A percentile compares a stretch with the other conserved stretches of the same genome.
phyloP scores from a whole-genome alignment of 2,329 filamentous ascomycete species.

The Microdochium trichocladiopsis region DNA sequence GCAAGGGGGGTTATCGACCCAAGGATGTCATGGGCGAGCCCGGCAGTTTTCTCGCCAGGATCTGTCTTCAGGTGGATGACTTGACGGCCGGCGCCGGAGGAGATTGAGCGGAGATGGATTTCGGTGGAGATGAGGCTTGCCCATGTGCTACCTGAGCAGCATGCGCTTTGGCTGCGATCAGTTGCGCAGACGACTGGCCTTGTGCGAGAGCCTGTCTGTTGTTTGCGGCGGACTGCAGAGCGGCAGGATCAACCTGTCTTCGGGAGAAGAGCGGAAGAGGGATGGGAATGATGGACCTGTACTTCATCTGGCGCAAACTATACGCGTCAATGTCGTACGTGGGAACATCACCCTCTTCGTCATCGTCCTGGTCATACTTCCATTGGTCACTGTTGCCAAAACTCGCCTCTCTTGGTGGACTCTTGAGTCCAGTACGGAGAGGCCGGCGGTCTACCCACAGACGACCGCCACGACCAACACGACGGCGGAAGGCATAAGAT shows the following conservation, averaged over 20 bases:
- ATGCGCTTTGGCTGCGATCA: background rate
- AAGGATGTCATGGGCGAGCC: background rate
- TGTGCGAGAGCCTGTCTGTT: background rate
- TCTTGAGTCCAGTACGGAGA: slow-evolving; percentile 30
- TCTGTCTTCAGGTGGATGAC: background rate
- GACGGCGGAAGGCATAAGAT: slow-evolving; percentile 68
- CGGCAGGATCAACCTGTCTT: background rate
- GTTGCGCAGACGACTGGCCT: background rate
- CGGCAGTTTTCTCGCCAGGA: background rate
- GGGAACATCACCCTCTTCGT: slow-evolving; percentile 61
- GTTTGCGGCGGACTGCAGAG: background rate
- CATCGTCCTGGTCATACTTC: slow-evolving; percentile 83
- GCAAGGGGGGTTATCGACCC: background rate
- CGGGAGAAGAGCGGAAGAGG: slow-evolving; percentile 14
- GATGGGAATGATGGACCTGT: slow-evolving; percentile 51
- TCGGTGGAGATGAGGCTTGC: background rate
- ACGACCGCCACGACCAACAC: slow-evolving; percentile 77
- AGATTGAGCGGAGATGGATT: background rate
- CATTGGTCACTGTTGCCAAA: slow-evolving; percentile 55
- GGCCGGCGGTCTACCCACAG: slow-evolving; percentile 83
- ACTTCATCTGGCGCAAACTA: slow-evolving; percentile 51
- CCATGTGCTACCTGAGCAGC: background rate
- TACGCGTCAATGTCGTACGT: slow-evolving; percentile 72
- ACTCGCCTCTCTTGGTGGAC: slow-evolving; percentile 20
- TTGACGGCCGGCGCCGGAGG: background rate